Percentiles rank a stretch among this genome's conserved stretches.
Evolutionary conservation across 2,329 filamentous ascomycete species (phyloP).

Genomic region (Albifimbria verrucaria): DNA sequence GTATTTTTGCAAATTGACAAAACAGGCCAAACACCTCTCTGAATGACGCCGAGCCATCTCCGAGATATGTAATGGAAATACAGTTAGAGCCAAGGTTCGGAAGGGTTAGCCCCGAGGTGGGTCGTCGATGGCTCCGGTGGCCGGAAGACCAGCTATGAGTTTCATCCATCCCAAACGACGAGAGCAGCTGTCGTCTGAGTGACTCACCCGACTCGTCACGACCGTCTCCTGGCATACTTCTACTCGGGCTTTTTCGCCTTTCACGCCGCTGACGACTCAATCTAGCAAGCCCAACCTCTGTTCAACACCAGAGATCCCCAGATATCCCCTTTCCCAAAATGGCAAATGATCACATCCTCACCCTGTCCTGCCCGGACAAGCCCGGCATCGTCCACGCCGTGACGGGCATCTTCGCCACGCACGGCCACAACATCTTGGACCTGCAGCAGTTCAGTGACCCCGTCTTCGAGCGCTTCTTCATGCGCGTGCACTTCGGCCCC

Average conservation of each 20-base stretch:
- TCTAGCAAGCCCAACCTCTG: too few relatives aligned
- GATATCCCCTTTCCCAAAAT: conserved; percentile 25
- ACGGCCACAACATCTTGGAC: conserved; percentile 78
- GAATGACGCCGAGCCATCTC: too few relatives aligned
- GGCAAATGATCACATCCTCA: conserved; percentile 66
- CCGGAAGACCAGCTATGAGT: too few relatives aligned
- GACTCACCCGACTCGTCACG: too few relatives aligned
- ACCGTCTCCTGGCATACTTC: too few relatives aligned
- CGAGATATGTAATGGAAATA: background rate
- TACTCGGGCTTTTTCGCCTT: background rate
- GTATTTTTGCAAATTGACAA: too few relatives aligned
- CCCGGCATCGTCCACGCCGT: conserved; percentile 83
- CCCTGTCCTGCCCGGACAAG: conserved; percentile 80
- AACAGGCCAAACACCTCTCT: too few relatives aligned
- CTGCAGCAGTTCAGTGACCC: conserved; percentile 82
- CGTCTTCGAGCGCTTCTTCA: conserved; percentile 74
- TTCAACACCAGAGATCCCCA: background rate
- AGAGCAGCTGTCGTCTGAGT: too few relatives aligned
- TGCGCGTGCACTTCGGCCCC: conserved; percentile 80
- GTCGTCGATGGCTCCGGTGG: background rate
- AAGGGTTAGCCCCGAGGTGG: conserved; percentile 2
- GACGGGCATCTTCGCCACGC: conserved; percentile 69
- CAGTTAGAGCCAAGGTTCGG: too few relatives aligned
- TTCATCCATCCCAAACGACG: too few relatives aligned
- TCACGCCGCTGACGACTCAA: too few relatives aligned